Evolutionary conservation across 2,329 filamentous ascomycete species (phyloP).

Genomic region (Ophiosphaerella korrae): DNA sequence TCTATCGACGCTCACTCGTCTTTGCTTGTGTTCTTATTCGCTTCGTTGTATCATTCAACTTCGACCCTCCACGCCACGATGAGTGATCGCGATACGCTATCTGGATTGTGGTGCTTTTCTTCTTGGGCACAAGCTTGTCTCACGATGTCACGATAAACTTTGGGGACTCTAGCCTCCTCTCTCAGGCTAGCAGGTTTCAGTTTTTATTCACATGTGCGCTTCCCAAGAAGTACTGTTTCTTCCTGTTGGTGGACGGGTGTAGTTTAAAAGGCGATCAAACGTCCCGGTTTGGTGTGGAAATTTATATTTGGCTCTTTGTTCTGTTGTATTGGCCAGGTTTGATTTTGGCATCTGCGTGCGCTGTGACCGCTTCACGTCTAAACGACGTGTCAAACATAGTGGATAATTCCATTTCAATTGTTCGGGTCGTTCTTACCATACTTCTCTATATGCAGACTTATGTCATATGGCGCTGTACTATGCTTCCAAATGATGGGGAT

Average conservation of each 20-base stretch:
- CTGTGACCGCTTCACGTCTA: no score
- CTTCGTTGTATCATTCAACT: constrained; percentile 12
- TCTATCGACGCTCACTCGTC: constrained; percentile 32
- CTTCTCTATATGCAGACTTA: no score
- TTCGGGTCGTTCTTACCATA: neutral
- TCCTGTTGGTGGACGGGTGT: constrained; percentile 3
- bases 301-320: neutral
- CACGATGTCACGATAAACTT: constrained; percentile 43
- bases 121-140: constrained; percentile 30
- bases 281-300: constrained; percentile 14
- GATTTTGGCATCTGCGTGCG: no score
- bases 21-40: constrained; percentile 30
- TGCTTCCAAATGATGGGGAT: no score
- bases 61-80: constrained; percentile 9
- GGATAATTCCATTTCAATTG: neutral
- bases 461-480: no score
- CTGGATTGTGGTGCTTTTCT: constrained; percentile 15
- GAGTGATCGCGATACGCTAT: neutral
- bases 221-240: constrained; percentile 5
- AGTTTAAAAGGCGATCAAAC: constrained; percentile 1
- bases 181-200: constrained; percentile 23
- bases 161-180: constrained; percentile 20
- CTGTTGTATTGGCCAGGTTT: neutral
- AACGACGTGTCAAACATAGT: no score
- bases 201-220: constrained; percentile 23